phyloP scores from a whole-genome alignment of 2,329 filamentous ascomycete species.

The Hysterium pulicare region DNA sequence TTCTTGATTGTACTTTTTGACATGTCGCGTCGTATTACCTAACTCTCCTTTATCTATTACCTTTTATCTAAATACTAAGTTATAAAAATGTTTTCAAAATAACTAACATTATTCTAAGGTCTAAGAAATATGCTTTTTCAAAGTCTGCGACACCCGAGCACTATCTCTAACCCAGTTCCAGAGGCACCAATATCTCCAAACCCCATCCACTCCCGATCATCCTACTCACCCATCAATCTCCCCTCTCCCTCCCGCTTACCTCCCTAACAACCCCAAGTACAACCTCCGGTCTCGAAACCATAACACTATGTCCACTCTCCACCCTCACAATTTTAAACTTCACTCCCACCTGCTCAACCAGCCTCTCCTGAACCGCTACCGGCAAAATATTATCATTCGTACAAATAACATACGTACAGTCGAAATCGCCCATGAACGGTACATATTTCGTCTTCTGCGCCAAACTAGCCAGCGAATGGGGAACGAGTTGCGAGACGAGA shows the following conservation, averaged over 20 bases:
- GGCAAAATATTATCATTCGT: slow-evolving; percentile 19
- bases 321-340: slow-evolving; percentile 13
- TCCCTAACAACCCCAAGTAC: slow-evolving; percentile 13
- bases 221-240: neutral
- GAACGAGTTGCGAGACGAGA: neutral
- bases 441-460: slow-evolving; percentile 22
- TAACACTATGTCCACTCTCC: slow-evolving; percentile 20
- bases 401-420: slow-evolving; percentile 18
- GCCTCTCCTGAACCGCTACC: slow-evolving; percentile 12
- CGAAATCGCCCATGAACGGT: slow-evolving; percentile 22
- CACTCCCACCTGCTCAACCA: slow-evolving; percentile 17
- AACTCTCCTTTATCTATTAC: no score
- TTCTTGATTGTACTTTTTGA: no score
- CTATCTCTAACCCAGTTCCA: no score
- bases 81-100: no score
- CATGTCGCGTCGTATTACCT: no score
- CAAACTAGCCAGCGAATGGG: neutral
- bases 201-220: neutral
- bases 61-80: no score
- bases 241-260: slow-evolving; percentile 5
- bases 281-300: slow-evolving; percentile 21
- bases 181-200: no score
- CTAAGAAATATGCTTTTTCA: no score
- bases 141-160: no score
- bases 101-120: no score